Evolutionary conservation across 345 rosid species (phyloP), one percentile per base, ranked within the genome.

Genomic region (Physaria fendleri): DNA sequence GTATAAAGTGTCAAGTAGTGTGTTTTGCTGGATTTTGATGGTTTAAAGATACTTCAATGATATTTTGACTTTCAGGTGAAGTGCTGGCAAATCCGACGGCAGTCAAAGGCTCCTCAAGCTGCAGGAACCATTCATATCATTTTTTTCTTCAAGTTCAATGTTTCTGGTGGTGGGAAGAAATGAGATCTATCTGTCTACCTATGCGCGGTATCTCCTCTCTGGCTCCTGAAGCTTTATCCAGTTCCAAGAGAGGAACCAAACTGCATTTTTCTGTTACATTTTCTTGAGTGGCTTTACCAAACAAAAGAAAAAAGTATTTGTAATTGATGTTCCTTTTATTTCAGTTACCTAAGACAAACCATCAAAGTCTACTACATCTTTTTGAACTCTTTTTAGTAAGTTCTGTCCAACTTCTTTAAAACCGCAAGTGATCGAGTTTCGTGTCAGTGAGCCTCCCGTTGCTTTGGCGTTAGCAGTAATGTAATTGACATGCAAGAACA

Each of bases 71-170:
- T 73, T 27, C 79, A 93, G 99, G 99, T 93, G 24, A 93, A 83
- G 40, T 89, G 99, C 82, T 93, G 99, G 99, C 99, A 93, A 74
- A 93, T 93, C 72, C 72, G 99, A 71, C 70, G 92, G 39, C 97
- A 74, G 72, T 57, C 94, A 57, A 93, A 93, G 76, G 97, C 99
- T 56, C 99, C 99, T 61, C 99, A 93, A 73, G 95, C 99, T 62
- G 99, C 97, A 35, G 99, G 99, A 69, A 4, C 95, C 33, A 93
- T 93, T 60, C 99, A 93, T 71, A 34, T 68, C 97, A 93, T 74
- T 93, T 93, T 71, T 65, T 87, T 83, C 74, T 94, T 94, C 83
- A 94, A 94, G 85, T 94, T 94, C 72, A 94, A 93, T 35, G 97
- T 90, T 32, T 90, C 97, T 1, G 87, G 97, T 9, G 97, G 96